Evolutionary conservation across 2,329 filamentous ascomycete species (phyloP), one percentile per base, ranked within the genome.

Genomic region (Fusarium avenaceum): DNA sequence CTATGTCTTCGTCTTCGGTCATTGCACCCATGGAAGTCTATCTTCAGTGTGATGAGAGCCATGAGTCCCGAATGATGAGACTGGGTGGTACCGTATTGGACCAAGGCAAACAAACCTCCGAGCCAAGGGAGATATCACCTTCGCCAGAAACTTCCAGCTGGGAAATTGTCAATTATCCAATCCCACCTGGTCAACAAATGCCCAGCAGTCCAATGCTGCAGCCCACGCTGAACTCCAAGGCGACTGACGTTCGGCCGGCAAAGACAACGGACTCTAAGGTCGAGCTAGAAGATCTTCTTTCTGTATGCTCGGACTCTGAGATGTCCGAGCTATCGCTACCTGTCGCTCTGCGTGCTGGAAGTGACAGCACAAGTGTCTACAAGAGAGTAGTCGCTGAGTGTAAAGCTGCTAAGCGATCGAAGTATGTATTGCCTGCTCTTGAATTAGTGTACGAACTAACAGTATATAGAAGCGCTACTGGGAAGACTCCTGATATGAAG

Each of bases 11-110:
- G 0, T 20, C 49, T 7, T 62, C 57, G 0, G 42, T 50, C 5
- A 45, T 45, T n/a, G 35, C 47, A 2, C 70, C 68, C 3, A 53
- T 74, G 24, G 68, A 70, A 4, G 59, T 53, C 3, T 73, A 72
- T 32, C 48, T 74, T 30, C 49, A 24, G 8, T 24, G 43, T 6
- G 53, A 71, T 2, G 67, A 74, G 7, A 57, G 46, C 3, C 47
- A 63, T 8, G 63, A 72, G 19, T 57, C 38, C 13, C 54, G 60
- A 4, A 48, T 65, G 55, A 28, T 65, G 20, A 61, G 57, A 4
- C 24, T 63, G 7, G 20, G 42, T 7, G 47, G 24, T 8, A 17
- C 24, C 0, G 20, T 24, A 7, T 26, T 22, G 1, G n/a, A n/a
- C 7, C 46, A 26, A 10, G 14, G 11, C 2, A 17, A 22, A 14